Percentiles rank a stretch among this genome's conserved stretches.
Conservation (phyloP, 768 basidiomycete genomes). For the Paxillus rubicundulus region DNA sequence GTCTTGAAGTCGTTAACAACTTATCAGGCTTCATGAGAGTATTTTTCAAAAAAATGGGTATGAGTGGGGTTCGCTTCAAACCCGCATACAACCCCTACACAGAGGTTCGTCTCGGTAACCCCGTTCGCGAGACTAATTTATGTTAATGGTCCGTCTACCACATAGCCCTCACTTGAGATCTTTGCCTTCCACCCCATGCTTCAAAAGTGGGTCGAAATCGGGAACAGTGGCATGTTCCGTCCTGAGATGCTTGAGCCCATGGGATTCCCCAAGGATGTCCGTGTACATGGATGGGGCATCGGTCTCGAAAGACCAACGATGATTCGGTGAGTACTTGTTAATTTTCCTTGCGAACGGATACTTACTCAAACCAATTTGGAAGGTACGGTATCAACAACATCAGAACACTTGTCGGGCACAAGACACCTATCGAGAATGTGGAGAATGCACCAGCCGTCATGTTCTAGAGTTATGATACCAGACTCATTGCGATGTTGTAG, state of each 20-base stretch:
- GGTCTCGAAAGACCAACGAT: conserved; percentile 95
- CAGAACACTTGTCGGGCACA: conserved; percentile 94
- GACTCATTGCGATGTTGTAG: not conserved
- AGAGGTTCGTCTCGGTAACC: conserved; percentile 51
- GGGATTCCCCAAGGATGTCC: conserved; percentile 95
- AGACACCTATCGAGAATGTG: conserved; percentile 86
- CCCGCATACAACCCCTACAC: conserved; percentile 99
- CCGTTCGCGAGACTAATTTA: not conserved
- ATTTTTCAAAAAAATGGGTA: conserved; percentile 98
- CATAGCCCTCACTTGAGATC: conserved; percentile 91
- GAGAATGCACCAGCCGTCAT: conserved; percentile 89
- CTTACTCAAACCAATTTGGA: conserved; percentile 4
- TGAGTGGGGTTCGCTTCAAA: conserved; percentile 92
- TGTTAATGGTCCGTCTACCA: conserved; percentile 8
- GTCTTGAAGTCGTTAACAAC: not conserved
- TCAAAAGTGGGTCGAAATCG: conserved; percentile 95
- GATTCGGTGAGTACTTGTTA: conserved; percentile 71
- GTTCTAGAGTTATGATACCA: conserved; percentile 51
- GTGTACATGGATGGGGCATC: conserved; percentile 97
- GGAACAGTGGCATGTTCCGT: conserved; percentile 99
- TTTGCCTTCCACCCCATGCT: conserved; percentile 97
- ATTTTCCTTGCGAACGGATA: not conserved
- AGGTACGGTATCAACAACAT: conserved; percentile 99
- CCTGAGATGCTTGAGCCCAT: conserved; percentile 99
- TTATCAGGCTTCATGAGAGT: conserved; percentile 91